Base-by-base conservation (phyloP, 1,139 yeast species). In the Pichia sp. region DNA sequence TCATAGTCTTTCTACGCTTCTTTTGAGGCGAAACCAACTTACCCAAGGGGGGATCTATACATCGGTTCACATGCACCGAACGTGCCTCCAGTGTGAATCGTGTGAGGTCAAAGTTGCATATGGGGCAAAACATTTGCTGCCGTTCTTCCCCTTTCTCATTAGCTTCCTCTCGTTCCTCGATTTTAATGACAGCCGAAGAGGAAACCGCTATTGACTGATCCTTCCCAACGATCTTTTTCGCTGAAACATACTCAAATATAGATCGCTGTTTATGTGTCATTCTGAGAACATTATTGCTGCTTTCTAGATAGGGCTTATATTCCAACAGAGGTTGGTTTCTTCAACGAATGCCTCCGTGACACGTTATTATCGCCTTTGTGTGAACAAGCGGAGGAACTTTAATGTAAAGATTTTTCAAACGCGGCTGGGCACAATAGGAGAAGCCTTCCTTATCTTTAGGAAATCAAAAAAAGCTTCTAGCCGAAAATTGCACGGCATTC, bases 11-110 rank as follows among this genome's bases (percentile, higher is more conserved):
- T 13, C 13, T 22, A 4, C 26, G 28, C n/a, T 25, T 42, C 34
- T 44, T 44, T 30, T n/a, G 16, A 8, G 46, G 22, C 9, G 46
- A 31, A 21, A 13, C 23, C 19, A 2, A 12, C 21, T 44, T 44
- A 4, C 18, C 21, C 10, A 34, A 10, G 5, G 60, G 55, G 6
- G 55, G 48, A 37, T 56, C 55, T 19, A 80, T 61, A 58, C 89
- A 84, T 22, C 69, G 67, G 54, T 82, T 84, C 21, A 82, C 86
- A 62, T 84, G 90, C n/a, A 70, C 68, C 10, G 75, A 77, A 43
- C 87, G 67, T 40, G 71, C 72, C 22, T 71, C 69, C 4, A 81
- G 53, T 2, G 69, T 59, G 9, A 76, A 62, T 1, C 54, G 52
- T 1, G 72, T 66, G 18, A 82, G 55, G 43, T 72, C 66, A 2